Evolutionary conservation across 805 yeast genomes (phyloP).

Genomic region (Metschnikowia cerradonensis): DNA sequence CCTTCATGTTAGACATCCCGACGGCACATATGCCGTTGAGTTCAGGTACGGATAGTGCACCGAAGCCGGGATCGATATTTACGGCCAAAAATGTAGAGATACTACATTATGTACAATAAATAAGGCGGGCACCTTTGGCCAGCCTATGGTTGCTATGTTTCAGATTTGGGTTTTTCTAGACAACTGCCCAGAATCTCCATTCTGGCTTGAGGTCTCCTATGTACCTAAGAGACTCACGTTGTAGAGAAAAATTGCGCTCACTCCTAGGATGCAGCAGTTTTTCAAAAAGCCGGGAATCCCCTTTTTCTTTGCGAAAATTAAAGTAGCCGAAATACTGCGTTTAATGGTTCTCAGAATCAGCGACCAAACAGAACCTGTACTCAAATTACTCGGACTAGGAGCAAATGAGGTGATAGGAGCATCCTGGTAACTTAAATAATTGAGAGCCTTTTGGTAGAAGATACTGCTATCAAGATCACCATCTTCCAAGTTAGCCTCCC

Average conservation of each 20-base stretch:
- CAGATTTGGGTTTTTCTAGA: neutral
- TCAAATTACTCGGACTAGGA: neutral
- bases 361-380: neutral
- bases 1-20: neutral
- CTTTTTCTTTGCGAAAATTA: neutral
- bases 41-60: neutral
- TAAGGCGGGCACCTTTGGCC: neutral
- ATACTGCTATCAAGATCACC: conserved; percentile 11
- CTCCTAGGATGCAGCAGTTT: conserved; percentile 9
- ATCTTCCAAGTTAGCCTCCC: conserved; percentile 9
- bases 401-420: conserved; percentile 9
- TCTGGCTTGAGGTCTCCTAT: neutral
- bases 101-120: neutral
- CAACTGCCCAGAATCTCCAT: neutral
- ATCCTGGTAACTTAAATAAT: conserved; percentile 31
- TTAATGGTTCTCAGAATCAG: neutral
- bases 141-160: neutral
- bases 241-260: conserved; percentile 4
- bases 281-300: conserved; percentile 5
- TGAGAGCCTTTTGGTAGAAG: conserved; percentile 24
- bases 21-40: neutral
- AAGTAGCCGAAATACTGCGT: neutral
- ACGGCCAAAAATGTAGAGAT: neutral
- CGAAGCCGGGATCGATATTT: neutral
- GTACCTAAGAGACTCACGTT: conserved; percentile 1